Base-by-base conservation (phyloP, 2,329 filamentous ascomycete genomes). In the Aspergillus udagawae region DNA sequence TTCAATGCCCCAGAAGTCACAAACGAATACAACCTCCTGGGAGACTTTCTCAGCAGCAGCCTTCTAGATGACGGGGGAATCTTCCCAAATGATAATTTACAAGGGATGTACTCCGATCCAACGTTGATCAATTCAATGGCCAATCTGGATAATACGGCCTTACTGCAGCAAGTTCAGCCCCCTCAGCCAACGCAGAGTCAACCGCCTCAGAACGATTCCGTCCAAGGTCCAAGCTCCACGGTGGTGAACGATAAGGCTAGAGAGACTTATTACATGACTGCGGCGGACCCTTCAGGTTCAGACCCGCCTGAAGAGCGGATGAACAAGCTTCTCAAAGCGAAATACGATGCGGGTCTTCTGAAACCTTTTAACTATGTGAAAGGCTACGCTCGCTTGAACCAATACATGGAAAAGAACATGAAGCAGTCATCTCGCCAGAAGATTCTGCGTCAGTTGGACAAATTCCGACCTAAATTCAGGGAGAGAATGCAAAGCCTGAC, bases 361-460 rank as follows among this genome's bases (percentile, higher is more conserved):
- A 94, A 92, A 70, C 94, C 94, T 1, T 99, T 99, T 82, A 97
- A 97, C 77, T 99, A 99, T 74, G 91, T 97, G 66, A 96, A 95
- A 69, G 94, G 94, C 12, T 99, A 99, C 73, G 89, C 91, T 10
- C 85, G 92, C 32, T 80, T 99, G 50, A 91, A 92, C 61, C 86
- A 88, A 61, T 99, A 97, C 73, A 92, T 99, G 82, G 92, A 97
- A 68, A 86, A 87, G 58, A 88, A 97, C 70, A 88, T 97, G 71
- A 86, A 90, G 53, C 84, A 89, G 25, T 80, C 84, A 17, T 94
- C 90, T 21, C 92, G 94, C 60, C 89, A 95, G 67, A 94, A 95
- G 77, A 97, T 99, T 60, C 78, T 96, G 48, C 86, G 91, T 59
- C 93, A 96, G 69, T 83, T 99, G 47, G 91, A 96, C 74, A 88